phyloP scores from a whole-genome alignment of 192 early-diverging fungal genomes.

The Umbelopsis vinacea region DNA sequence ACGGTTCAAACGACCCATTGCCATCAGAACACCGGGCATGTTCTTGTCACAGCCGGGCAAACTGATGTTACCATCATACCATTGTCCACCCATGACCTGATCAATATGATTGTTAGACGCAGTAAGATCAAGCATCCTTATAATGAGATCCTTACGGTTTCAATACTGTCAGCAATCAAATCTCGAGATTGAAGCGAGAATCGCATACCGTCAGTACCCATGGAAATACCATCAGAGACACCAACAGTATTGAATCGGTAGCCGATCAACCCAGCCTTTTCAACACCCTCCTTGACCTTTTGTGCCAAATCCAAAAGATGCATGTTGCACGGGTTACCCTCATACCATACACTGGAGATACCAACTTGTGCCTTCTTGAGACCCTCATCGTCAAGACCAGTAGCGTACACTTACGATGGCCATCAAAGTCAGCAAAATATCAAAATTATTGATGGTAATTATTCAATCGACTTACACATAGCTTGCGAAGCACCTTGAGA shows the following conservation, averaged over 20 bases:
- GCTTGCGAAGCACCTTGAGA: constrained; percentile 96
- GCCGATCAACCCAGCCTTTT: constrained; percentile 86
- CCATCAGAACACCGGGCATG: constrained; percentile 98
- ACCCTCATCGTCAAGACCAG: constrained; percentile 83
- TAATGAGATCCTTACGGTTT: constrained; percentile 71
- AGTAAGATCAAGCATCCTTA: not conserved
- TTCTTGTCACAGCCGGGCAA: constrained; percentile 95
- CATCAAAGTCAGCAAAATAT: not conserved
- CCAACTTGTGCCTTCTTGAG: constrained; percentile 93
- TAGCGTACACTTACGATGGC: constrained; percentile 80
- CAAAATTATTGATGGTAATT: too few relatives aligned
- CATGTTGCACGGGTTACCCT: constrained; percentile 99
- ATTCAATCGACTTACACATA: constrained; percentile 72
- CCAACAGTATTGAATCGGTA: constrained; percentile 99
- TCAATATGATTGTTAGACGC: not conserved
- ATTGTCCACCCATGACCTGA: constrained; percentile 92
- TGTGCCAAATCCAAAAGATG: constrained; percentile 88
- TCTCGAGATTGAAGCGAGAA: constrained; percentile 97
- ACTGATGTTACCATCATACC: constrained; percentile 99
- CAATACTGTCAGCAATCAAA: constrained; percentile 98
- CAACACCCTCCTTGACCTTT: constrained; percentile 93
- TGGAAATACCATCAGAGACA: constrained; percentile 96
- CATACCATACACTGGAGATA: constrained; percentile 97
- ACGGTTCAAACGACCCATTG: constrained; percentile 94
- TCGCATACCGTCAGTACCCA: constrained; percentile 96